Evolutionary conservation across 2,329 filamentous ascomycete genomes (phyloP), one percentile per base, ranked within the genome.

Genomic region (Seiridium cupressi): DNA sequence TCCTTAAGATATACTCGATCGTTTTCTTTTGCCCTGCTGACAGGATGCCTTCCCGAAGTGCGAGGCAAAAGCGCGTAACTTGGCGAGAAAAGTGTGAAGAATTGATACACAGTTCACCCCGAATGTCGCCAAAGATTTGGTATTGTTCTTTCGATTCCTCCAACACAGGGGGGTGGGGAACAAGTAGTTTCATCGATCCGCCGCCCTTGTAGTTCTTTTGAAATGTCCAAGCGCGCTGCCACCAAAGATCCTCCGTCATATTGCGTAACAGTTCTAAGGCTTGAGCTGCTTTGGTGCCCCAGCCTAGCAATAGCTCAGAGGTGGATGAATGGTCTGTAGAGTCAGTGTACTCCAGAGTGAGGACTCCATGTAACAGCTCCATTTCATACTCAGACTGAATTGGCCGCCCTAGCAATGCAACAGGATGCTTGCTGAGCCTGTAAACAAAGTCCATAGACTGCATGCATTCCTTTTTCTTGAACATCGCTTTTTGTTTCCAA

Each of bases 141-240:
- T 3, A 46, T 42, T 42, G 38, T 42, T 13, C 44, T 56, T 72
- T 72, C 13, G 59, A 13, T 1, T 34, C 6, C 11, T 72, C 67
- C 0, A 68, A 57, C 0, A 58, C 58, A 4, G 42, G 36, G 11
- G 3, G 13, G 49, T 74, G 69, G 3, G 62, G 63, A 5, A 74
- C 69, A 0, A 74, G 60, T 6, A 74, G 65, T 1, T 54, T 57
- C 71, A 73, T 73, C 0, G 58, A 44, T 10, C 51, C 36, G 3
- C 66, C 64, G 1, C 64, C 70, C 32, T 67, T 63, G 49, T 74
- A 73, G 55, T 71, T 74, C 58, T 74, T 70, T 34, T 74, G 70
- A 31, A 70, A 74, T 0, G 67, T 73, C 72, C 71, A 74, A 1
- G 69, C 70, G 5, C 72, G 63, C 0, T 46, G 61, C 71, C 70